Base-by-base conservation (phyloP, 2,329 filamentous ascomycete genomes). In the Paecilomyces formosus region DNA sequence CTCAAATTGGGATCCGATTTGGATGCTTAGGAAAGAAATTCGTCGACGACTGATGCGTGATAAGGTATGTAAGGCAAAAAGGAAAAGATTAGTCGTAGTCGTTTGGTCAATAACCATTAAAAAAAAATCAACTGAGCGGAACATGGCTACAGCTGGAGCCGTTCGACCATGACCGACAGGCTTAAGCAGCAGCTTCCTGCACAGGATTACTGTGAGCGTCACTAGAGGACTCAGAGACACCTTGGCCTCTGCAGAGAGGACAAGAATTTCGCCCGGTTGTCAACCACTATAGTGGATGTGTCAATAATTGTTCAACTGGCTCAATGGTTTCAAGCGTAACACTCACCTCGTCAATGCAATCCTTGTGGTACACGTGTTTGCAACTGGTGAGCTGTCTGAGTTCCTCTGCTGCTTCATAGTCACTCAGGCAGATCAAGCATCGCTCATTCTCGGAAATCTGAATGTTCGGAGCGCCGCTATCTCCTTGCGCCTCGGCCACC, bases 301-400 rank as follows among this genome's bases (percentile, higher is more conserved):
- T 45, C n/a, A 45, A n/a, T n/a, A 45, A n/a, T 18, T 45, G n/a
- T n/a, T 21, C 15, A 2, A 8, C 6, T 21, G 6, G 18, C 15
- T 8, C 8, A 45, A 21, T 9, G 18, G 15, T 8, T 8, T 45
- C 35, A 21, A n/a, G 39, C 9, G 5, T 9, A 45, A 6, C 68
- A 66, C 79, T 66, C 76, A 87, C 85, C 79, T 87, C 82, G 69
- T 88, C 86, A 70, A 89, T 88, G 70, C 86, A 89, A 64, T 87
- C 82, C 63, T 80, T 81, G 72, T 89, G 86, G 72, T 86, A 89
- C 59, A 88, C 68, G 70, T 89, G 86, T 53, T 81, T 81, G 74
- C 86, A 89, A 68, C 84, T 85, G 59, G 79, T 74, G 59, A 89
- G 74, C 67, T 82, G 81, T 60, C 86, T 78, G 24, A 84, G 80